These are phyloP conservation scores for Lepidopterella palustris DNA, from an alignment of 495 filamentous ascomycete genomes.

Conservation along the genomic window DNA sequence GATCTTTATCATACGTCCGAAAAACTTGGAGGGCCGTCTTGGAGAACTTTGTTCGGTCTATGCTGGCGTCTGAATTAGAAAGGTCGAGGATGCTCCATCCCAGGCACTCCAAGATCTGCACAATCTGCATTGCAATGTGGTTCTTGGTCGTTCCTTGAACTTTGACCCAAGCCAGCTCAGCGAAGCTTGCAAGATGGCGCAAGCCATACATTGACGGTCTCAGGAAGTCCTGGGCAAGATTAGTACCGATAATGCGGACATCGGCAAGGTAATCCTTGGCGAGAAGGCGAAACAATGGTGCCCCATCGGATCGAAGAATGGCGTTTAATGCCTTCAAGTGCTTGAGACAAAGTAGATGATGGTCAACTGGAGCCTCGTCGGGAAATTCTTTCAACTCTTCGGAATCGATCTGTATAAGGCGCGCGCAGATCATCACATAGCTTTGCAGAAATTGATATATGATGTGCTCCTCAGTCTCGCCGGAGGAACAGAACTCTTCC, in stretches of 20 bases:
- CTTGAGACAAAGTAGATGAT: conserved; percentile 7
- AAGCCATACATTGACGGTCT: conserved; percentile 9
- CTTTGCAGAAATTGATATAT: conserved; percentile 9
- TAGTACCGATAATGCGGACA: not conserved
- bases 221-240: conserved; percentile 9
- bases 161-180: conserved; percentile 12
- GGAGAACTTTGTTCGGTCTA: conserved; percentile 8
- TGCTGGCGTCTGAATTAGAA: not conserved
- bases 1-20: conserved; percentile 13
- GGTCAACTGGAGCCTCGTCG: not conserved
- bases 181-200: conserved; percentile 10
- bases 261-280: conserved; percentile 15
- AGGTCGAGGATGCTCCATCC: conserved; percentile 5
- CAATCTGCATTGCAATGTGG: conserved; percentile 5
- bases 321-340: conserved; percentile 10
- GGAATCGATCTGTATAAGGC: conserved; percentile 17
- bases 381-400: not conserved
- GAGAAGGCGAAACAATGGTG: conserved; percentile 13
- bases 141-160: not conserved
- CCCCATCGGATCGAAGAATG: conserved; percentile 10
- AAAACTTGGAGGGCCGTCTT: conserved; percentile 11
- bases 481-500: conserved; percentile 10
- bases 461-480: conserved; percentile 14
- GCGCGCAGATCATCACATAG: conserved; percentile 21
- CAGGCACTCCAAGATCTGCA: conserved; percentile 7